Conservation (phyloP, 768 basidiomycete genomes). For the Omphalotus guepiniiformis region DNA sequence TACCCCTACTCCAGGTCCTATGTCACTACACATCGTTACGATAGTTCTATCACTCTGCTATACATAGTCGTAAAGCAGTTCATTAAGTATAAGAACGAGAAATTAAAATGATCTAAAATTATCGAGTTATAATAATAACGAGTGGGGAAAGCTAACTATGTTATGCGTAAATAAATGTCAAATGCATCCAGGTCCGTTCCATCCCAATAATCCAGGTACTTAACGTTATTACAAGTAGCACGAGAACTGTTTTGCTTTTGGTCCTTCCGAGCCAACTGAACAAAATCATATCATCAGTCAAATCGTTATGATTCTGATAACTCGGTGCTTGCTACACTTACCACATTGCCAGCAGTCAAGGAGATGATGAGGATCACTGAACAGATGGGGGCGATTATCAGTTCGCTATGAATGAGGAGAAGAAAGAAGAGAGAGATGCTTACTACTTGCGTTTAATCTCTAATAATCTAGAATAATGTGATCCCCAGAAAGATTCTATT, state of each 20-base stretch:
- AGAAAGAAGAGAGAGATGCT: neutral
- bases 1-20: no score
- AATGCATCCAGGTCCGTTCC: no score
- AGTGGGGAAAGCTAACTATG: no score
- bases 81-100: no score
- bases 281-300: neutral
- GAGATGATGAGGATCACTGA: slow-evolving; percentile 22
- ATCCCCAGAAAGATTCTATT: slow-evolving; percentile 24
- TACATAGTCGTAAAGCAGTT: no score
- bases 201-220: no score
- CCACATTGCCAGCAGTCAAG: slow-evolving; percentile 27
- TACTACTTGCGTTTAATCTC: slow-evolving; percentile 27
- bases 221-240: slow-evolving; percentile 12
- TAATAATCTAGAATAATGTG: slow-evolving; percentile 19
- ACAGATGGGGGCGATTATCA: neutral
- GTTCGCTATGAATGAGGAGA: neutral
- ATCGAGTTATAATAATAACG: no score
- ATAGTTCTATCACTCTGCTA: no score
- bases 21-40: no score
- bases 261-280: slow-evolving; percentile 11
- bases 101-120: no score
- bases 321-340: neutral
- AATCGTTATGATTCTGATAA: neutral
- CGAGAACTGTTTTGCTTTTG: slow-evolving; percentile 7
- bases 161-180: no score